Base-by-base conservation (phyloP, 2,329 filamentous ascomycete species). In the Colletotrichum navitas region DNA sequence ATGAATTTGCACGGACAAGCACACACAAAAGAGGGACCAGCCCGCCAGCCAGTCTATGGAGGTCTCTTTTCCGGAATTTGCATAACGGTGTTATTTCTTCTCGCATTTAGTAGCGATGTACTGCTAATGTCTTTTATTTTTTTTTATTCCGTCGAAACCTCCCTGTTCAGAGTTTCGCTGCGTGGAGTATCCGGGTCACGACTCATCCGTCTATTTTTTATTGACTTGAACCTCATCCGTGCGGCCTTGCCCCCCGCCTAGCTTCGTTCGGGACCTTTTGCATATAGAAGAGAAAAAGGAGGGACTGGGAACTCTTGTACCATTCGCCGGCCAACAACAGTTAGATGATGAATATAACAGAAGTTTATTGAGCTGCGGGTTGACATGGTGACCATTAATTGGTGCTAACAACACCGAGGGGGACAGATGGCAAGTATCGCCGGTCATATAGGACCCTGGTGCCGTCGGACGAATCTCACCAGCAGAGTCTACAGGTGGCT, bases 101-200 rank as follows among this genome's bases (percentile, higher is more conserved):
- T 71, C 60, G 70, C 66, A 71, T 72, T 70, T 62, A 70, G 66
- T 69, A 70, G 70, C 66, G 70, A 71, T 55, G 49, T 72, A 72
- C 66, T 71, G 70, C 70, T 69, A 61, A 72, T 72, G 70, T 72
- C 61, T 72, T 72, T 69, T 71, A 70, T 41, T 41, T n/a, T 67
- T 21, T 47, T 61, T 39, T 26, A 47, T 32, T 21, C 36, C 56
- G 6, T 43, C 49, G 41, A 58, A 66, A 70, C 18, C 68, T 7
- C 52, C 6, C 2, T 24, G 52, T 54, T 59, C 59, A 52, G 56
- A 39, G 58, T 71, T 71, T 71, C 68, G 52, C 59, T 71, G 68
- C 68, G 68, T 72, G 66, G 70, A 70, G 70, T 70, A 72, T 66
- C 69, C n/a, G 70, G 66, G 61, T 66, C 70, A 72, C 66, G 66